Conservation (phyloP, 2,329 filamentous ascomycete genomes). For the Phaeosphaeriaceae sp. region DNA sequence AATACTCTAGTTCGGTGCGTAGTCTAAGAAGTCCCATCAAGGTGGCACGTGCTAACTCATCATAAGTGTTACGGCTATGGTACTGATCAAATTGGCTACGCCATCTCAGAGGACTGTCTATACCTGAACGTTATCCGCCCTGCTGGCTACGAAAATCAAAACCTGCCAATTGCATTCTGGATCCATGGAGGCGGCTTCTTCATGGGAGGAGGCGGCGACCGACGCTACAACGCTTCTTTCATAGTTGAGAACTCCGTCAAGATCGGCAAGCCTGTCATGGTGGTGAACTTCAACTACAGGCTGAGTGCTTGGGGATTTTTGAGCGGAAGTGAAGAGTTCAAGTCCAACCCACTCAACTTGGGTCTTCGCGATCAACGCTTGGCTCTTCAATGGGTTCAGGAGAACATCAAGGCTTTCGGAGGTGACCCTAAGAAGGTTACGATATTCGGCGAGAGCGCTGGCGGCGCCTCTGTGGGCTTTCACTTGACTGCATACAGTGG, state of each 20-base stretch:
- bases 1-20: conserved; percentile 32
- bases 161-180: conserved; percentile 61
- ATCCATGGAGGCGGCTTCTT: conserved; percentile 61
- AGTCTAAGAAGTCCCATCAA: not conserved
- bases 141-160: conserved; percentile 34
- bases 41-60: conserved; percentile 7
- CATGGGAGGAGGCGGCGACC: conserved; percentile 58
- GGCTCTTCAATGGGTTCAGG: conserved; percentile 54
- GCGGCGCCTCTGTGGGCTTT: conserved; percentile 53
- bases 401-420: conserved; percentile 53
- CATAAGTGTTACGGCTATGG: conserved; percentile 47
- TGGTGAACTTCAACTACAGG: conserved; percentile 58
- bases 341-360: conserved; percentile 56
- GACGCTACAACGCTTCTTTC: conserved; percentile 58
- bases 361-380: conserved; percentile 56
- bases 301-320: conserved; percentile 69
- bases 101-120: conserved; percentile 59
- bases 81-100: conserved; percentile 50
- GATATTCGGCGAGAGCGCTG: conserved; percentile 55
- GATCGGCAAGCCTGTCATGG: conserved; percentile 57
- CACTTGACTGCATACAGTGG: conserved; percentile 56
- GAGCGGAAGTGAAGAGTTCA: conserved; percentile 46
- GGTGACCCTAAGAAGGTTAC: conserved; percentile 52
- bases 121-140: conserved; percentile 62
- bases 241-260: conserved; percentile 57